phyloP scores from a whole-genome alignment of 2,329 filamentous ascomycete genomes.

The Xylariaceae sp. region DNA sequence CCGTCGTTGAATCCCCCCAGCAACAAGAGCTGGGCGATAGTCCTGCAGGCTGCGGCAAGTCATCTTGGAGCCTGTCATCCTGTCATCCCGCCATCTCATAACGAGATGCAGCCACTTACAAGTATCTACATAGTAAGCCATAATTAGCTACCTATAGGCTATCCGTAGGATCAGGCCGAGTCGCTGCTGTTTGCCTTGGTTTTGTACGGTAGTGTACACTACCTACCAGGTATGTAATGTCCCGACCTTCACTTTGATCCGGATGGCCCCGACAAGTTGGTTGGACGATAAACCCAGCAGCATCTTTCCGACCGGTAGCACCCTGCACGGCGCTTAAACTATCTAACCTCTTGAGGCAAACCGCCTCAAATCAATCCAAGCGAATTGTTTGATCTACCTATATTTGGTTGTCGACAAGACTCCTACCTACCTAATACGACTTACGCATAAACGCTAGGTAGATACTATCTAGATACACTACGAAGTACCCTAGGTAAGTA shows the following conservation, averaged over 20 bases:
- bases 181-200: neutral
- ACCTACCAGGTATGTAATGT: too few relatives aligned
- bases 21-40: too few relatives aligned
- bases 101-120: neutral
- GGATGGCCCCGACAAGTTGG: conserved; percentile 18
- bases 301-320: neutral
- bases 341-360: neutral
- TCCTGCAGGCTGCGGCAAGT: neutral
- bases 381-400: too few relatives aligned
- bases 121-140: neutral
- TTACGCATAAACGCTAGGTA: too few relatives aligned
- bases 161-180: neutral
- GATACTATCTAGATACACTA: too few relatives aligned
- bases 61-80: neutral
- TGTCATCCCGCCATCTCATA: neutral
- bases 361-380: neutral
- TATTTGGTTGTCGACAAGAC: neutral
- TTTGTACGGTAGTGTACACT: too few relatives aligned
- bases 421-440: neutral
- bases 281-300: conserved; percentile 17
- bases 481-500: too few relatives aligned
- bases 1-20: too few relatives aligned
- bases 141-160: neutral
- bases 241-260: neutral
- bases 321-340: too few relatives aligned